Evolutionary conservation across 2,329 filamentous ascomycete species (phyloP).

Genomic region (Pleurostoma richardsiae): DNA sequence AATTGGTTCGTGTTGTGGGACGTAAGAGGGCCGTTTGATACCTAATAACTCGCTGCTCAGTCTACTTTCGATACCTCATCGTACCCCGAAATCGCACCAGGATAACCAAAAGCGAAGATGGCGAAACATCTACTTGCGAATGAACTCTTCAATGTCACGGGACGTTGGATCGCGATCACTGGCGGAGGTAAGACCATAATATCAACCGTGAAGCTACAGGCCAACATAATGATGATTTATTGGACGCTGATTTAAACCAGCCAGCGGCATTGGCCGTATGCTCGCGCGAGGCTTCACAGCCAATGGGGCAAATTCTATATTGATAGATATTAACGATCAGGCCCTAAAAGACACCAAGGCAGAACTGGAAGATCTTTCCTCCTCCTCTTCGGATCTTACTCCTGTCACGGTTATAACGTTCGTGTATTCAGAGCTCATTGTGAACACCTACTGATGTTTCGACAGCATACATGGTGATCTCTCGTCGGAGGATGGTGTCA

Average conservation of each 20-base stretch:
- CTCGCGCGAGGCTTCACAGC: conserved; percentile 9
- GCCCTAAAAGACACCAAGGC: conserved; percentile 2
- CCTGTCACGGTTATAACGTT: not conserved
- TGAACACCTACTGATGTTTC: not conserved
- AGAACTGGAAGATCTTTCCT: not conserved
- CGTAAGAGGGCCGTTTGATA: too few relatives aligned
- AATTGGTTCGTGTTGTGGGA: too few relatives aligned
- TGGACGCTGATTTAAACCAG: not conserved
- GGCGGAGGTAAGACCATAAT: not conserved
- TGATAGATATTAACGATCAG: conserved; percentile 11
- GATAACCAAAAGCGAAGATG: not conserved
- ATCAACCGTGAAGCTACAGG: not conserved
- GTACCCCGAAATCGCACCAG: too few relatives aligned
- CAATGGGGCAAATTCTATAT: conserved; percentile 11
- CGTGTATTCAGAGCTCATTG: not conserved
- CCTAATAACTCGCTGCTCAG: too few relatives aligned
- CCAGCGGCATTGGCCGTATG: conserved; percentile 12
- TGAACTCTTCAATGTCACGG: not conserved
- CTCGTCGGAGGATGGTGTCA: conserved; percentile 7
- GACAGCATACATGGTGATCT: conserved; percentile 8
- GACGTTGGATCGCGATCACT: not conserved
- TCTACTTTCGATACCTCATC: too few relatives aligned
- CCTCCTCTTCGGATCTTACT: too few relatives aligned
- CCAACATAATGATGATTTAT: not conserved
- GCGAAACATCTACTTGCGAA: not conserved